Evolutionary conservation across 257 asterid genomes (phyloP), one percentile per base, ranked within the genome.

Genomic region (Datura wrightii): DNA sequence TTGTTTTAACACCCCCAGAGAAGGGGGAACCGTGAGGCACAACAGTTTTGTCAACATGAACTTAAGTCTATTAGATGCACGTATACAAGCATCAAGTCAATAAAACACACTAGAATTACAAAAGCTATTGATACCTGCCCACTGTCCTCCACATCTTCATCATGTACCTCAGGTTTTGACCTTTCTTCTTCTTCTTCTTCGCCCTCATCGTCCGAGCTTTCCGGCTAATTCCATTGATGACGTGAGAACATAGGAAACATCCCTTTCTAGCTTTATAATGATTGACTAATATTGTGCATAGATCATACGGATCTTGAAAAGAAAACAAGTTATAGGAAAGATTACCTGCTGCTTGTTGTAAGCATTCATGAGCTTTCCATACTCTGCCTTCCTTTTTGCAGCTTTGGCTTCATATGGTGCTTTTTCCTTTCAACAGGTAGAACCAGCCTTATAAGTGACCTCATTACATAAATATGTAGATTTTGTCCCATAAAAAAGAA

Each of bases 401-500:
- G 99, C 99, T 91, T 92, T 96, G 83, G 99, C 97, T 92, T 96
- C 99, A 84, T 85, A 96, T 18, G 98, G 99, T 83, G 98, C 97
- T 85, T 96, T 96, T 86, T 96, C 99, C 99, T 96, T 88, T 87
- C 86, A 82, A 79, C 31, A 79, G 71, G 52, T 14, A 52, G 11
- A 74, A 52, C 34, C 8, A 34, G 39, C 54, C n/a, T 16, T 66
- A 41, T 66, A 55, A 80, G 80, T 31, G 7, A 56, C 62, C 62
- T 83, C 14, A 71, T 46, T 63, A 55, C 5, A 31, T 13, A 80
- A 24, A 84, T 72, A 55, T 15, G 52, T 11, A 50, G 53, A 70
- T 58, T 56, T 48, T 74, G 24, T 74, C 24, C 44, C 60, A 5
- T 19, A 74, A 74, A 74, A 44, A 13, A 1, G 41, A 74, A 11